Base-by-base conservation (phyloP, 225 moss, liverwort and hornwort genomes). In the Lunularia cruciata region DNA sequence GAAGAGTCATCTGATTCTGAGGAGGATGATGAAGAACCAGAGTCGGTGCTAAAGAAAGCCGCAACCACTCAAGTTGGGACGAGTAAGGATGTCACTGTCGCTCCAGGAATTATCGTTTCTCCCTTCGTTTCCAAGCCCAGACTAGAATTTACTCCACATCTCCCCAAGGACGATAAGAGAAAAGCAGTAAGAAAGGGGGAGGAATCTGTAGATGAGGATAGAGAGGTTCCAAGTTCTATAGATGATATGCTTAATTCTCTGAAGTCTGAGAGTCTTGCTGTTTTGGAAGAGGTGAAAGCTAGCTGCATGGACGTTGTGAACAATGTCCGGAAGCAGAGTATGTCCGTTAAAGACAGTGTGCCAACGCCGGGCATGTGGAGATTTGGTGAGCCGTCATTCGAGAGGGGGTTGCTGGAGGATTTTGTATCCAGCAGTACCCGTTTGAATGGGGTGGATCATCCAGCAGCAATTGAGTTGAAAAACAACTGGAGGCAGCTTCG, bases 1-100 rank as follows among this genome's bases (percentile, higher is more conserved):
- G 67, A 72, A 54, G 77, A 65, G 36, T 65, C 54, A 6, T 68
- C 68, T 23, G 77, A 71, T 22, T 57, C 47, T 4, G 63, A 57
- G 33, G 72, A 53, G 36, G 72, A 77, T 4, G 71, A 72, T 22
- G 47, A 31, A 48, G 30, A 47, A 3, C 47, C 28, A 2, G 27
- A 27, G 5, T 10, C 14, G 2, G 47, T 12, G 3, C 33, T 23
- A 2, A 67, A 49, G 51, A 53, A 49, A 38, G 27, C 3, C 23
- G 45, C 9, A n/a, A 2, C 15, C 6, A 46, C 26, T 19, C 63
- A 26, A 10, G 42, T 11, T 0, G 63, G 63, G 4, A 2, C 30
- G 25, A 6, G n/a, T 9, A 60, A 37, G 36, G 59, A 37, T 2
- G 31, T 12, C 9, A 40, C 39, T 22, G 22, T 37, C 3, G 13